These are phyloP conservation scores for Plasmodium blacklocki DNA, from an alignment of 169 alveolate genomes.

Conservation along the genomic window DNA sequence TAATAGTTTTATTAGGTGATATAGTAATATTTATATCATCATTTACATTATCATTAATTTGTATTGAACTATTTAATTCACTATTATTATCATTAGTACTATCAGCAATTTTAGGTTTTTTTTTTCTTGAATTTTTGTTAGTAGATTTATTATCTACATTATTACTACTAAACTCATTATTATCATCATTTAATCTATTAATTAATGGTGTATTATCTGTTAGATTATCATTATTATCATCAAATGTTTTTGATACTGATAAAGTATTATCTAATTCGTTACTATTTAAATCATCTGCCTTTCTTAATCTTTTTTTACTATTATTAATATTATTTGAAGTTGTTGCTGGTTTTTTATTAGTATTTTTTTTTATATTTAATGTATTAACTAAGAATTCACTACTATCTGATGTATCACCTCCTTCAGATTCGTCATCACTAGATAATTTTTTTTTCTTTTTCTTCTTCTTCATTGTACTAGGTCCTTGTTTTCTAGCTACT, in stretches of 20 bases:
- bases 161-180: not conserved
- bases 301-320: slow-evolving; percentile 37
- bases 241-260: slow-evolving; percentile 18
- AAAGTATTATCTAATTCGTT: slow-evolving; percentile 20
- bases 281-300: slow-evolving; percentile 7
- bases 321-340: slow-evolving; percentile 10
- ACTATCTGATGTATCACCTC: slow-evolving; percentile 72
- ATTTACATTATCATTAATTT: not conserved
- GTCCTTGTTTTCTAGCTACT: slow-evolving; percentile 44
- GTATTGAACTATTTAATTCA: not conserved
- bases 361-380: slow-evolving; percentile 29
- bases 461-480: slow-evolving; percentile 20
- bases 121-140: slow-evolving; percentile 6
- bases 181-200: not conserved
- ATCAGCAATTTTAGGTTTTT: not conserved
- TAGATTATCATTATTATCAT: not conserved
- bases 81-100: slow-evolving; percentile 1
- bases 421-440: slow-evolving; percentile 67
- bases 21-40: slow-evolving; percentile 10
- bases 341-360: slow-evolving; percentile 10
- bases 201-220: slow-evolving; percentile 20
- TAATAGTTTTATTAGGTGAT: slow-evolving; percentile 50
- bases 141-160: not conserved
- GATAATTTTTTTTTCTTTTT: slow-evolving; percentile 63
- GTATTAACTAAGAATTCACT: slow-evolving; percentile 54